Evolutionary conservation across 179 eudicot genomes (phyloP).

Genomic region (Patellifolia procumbens): DNA sequence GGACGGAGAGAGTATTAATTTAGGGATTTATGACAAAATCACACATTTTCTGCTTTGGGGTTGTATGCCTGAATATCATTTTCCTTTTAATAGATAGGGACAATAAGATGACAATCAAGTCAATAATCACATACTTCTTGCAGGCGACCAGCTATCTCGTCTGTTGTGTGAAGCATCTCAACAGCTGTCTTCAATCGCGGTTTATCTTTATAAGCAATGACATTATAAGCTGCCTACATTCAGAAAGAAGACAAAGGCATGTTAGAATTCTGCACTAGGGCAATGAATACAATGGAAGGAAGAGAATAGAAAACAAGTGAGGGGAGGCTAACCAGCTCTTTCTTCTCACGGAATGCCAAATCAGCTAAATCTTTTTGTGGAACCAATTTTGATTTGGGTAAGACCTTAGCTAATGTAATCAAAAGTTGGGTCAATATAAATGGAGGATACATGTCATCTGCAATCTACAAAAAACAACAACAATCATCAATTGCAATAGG

Average conservation of each 20-base stretch:
- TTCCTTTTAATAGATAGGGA: no score
- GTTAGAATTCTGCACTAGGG: slow-evolving; percentile 1
- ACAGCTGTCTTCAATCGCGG: slow-evolving; percentile 82
- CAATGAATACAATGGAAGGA: neutral
- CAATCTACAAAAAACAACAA: slow-evolving; percentile 54
- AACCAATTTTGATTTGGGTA: slow-evolving; percentile 81
- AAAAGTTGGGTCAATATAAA: slow-evolving; percentile 62
- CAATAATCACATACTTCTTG: slow-evolving; percentile 61
- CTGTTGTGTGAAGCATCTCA: slow-evolving; percentile 73
- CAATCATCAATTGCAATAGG: slow-evolving; percentile 1
- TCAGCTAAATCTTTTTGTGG: slow-evolving; percentile 74
- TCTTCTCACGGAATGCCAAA: slow-evolving; percentile 79
- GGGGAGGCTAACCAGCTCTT: slow-evolving; percentile 56
- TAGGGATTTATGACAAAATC: no score
- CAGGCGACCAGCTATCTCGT: slow-evolving; percentile 62
- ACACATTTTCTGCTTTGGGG: no score
- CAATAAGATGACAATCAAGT: neutral
- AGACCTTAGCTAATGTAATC: slow-evolving; percentile 60
- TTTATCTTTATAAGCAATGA: slow-evolving; percentile 72
- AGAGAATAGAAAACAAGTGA: neutral
- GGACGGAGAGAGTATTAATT: no score
- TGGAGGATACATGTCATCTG: slow-evolving; percentile 90
- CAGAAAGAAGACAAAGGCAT: slow-evolving; percentile 1
- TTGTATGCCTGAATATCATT: no score
- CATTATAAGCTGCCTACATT: slow-evolving; percentile 68